A percentile compares a stretch with the other conserved stretches of the same genome.
These are phyloP conservation scores for Coprinopsis sp. DNA, from an alignment of 768 basidiomycete species.

Conservation along the genomic window DNA sequence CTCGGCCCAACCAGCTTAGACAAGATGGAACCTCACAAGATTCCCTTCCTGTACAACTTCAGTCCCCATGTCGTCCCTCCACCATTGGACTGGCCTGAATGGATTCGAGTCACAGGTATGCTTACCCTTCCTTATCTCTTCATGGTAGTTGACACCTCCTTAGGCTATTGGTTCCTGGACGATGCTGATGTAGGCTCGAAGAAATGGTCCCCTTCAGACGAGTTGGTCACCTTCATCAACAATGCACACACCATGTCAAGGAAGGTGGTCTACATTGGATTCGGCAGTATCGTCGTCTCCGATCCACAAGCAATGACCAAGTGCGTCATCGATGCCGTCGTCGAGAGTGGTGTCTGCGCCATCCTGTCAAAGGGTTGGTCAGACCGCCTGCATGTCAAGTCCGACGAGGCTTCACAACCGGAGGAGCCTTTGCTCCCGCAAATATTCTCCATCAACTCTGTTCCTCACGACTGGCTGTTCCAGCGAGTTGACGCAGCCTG, in stretches of 20 bases:
- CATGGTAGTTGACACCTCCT: not conserved
- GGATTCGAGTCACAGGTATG: constrained; percentile 89
- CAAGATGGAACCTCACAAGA: constrained; percentile 95
- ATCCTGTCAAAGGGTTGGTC: constrained; percentile 99
- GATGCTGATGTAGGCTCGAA: constrained; percentile 84
- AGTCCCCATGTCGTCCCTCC: constrained; percentile 87
- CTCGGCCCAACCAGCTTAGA: constrained; percentile 84
- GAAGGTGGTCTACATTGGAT: constrained; percentile 97
- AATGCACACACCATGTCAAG: constrained; percentile 67
- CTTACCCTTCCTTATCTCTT: not conserved
- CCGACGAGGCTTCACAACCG: constrained; percentile 49
- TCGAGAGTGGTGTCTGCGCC: constrained; percentile 81
- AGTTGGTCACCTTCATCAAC: constrained; percentile 79
- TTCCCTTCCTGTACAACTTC: constrained; percentile 97
- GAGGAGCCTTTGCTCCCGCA: constrained; percentile 72
- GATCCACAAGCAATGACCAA: constrained; percentile 92
- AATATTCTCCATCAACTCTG: constrained; percentile 79
- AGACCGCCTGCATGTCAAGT: constrained; percentile 74
- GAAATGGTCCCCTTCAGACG: constrained; percentile 85
- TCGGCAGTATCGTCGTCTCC: constrained; percentile 95
- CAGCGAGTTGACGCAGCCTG: constrained; percentile 91
- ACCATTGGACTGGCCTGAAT: constrained; percentile 97
- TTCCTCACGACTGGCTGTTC: constrained; percentile 97
- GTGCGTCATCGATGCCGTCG: constrained; percentile 83
- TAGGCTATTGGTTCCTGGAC: constrained; percentile 97